Percentiles rank a stretch among this genome's conserved stretches.
Conservation (phyloP, 2,329 filamentous ascomycete genomes). For the Aspergillus udagawae region DNA sequence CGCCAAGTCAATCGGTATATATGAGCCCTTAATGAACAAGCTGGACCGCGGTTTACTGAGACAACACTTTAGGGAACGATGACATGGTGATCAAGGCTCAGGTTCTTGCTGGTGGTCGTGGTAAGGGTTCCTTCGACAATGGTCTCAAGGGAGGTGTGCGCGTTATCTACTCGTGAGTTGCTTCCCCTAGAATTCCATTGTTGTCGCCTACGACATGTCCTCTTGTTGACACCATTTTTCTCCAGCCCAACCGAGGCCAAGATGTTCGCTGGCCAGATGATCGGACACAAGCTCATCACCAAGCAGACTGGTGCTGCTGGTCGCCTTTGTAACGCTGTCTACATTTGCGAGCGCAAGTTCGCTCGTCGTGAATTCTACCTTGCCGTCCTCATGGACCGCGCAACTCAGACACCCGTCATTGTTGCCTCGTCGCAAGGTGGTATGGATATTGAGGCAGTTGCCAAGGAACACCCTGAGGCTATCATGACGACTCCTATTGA, state of each 20-base stretch:
- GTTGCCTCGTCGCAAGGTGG: constrained; percentile 97
- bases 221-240: constrained; percentile 5
- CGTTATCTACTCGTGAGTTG: constrained; percentile 85
- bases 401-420: constrained; percentile 85
- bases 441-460: constrained; percentile 98
- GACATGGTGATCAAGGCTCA: constrained; percentile 99
- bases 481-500: constrained; percentile 92
- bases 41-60: constrained; percentile 16
- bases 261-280: constrained; percentile 99
- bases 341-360: constrained; percentile 99
- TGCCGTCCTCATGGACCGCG: constrained; percentile 96
- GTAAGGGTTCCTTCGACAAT: constrained; percentile 97
- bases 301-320: constrained; percentile 96
- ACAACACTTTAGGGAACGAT: constrained; percentile 56
- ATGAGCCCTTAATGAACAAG: constrained; percentile 2
- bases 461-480: constrained; percentile 94
- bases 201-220: constrained; percentile 1
- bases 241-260: constrained; percentile 76
- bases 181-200: neutral
- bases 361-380: constrained; percentile 98
- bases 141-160: constrained; percentile 98
- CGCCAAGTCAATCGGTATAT: constrained; percentile 78
- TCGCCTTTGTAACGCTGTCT: constrained; percentile 93
- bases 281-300: constrained; percentile 98
- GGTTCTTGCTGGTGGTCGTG: constrained; percentile 93